These are phyloP conservation scores for Ophiostoma populinum DNA, from an alignment of 2,329 filamentous ascomycete genomes.

Conservation along the genomic window DNA sequence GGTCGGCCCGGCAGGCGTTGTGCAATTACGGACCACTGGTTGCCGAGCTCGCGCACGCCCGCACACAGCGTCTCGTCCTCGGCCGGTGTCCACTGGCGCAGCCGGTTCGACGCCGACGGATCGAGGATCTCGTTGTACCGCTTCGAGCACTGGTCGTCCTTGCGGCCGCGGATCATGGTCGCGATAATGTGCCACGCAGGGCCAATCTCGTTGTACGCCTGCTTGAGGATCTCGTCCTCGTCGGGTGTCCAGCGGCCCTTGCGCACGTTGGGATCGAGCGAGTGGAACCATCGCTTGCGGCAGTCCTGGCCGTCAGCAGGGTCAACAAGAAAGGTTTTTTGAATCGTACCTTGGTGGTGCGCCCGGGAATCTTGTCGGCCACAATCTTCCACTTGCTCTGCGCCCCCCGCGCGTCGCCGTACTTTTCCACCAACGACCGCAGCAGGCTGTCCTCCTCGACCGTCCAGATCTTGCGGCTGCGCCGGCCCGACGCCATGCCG, in stretches of 20 bases:
- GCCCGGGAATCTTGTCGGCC: neutral
- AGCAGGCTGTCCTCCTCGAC: slow-evolving; percentile 1
- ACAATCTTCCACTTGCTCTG: slow-evolving; percentile 2
- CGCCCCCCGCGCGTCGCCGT: slow-evolving; percentile 1
- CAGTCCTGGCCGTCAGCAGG: slow-evolving; percentile 1
- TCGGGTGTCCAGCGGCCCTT: slow-evolving; percentile 5
- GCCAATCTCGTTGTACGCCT: neutral
- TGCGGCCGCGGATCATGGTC: slow-evolving; percentile 3
- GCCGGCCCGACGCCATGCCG: too few species aligned
- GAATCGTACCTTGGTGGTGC: slow-evolving; percentile 1
- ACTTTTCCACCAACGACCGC: neutral
- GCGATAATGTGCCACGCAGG: slow-evolving; percentile 3
- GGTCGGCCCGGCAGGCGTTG: slow-evolving; percentile 3
- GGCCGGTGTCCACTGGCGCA: slow-evolving; percentile 1
- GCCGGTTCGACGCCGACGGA: slow-evolving; percentile 1
- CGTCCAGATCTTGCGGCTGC: slow-evolving; percentile 1
- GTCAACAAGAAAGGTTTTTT: neutral
- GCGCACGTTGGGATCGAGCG: slow-evolving; percentile 3
- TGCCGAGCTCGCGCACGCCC: slow-evolving; percentile 1
- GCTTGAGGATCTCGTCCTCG: slow-evolving; percentile 3
- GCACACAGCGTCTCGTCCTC: slow-evolving; percentile 1
- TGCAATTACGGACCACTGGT: slow-evolving; percentile 4
- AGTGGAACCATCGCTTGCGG: slow-evolving; percentile 7
- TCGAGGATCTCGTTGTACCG: slow-evolving; percentile 7
- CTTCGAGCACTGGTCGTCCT: slow-evolving; percentile 7